Base-by-base conservation (phyloP, 2,329 filamentous ascomycete species). In the Chrysoporthe deuterocubensis region DNA sequence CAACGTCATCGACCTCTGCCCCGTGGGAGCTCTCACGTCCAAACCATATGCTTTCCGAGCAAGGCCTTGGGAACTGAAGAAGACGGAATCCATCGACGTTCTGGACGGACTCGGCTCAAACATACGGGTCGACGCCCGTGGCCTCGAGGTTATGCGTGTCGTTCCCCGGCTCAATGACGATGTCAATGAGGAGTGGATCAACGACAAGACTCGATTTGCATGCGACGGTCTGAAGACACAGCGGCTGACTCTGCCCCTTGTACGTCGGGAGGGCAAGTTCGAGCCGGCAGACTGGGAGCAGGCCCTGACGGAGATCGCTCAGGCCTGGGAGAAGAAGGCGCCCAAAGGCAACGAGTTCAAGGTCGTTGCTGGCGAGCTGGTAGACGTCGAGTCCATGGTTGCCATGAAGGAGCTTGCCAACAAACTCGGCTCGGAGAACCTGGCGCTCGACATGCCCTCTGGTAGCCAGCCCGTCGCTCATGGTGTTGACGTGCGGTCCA, bases 131-230 rank as follows among this genome's bases (percentile, higher is more conserved):
- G 96, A 99, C 81, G 91, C 94, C 67, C 90, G 96, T 76, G 96
- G 96, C 69, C 85, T 97, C 72, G 94, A 98, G 82, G 95, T 99
- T 63, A 97, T 99, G 94, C 91, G 96, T 74, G 87, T 99, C 69
- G 78, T 97, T 18, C 96, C 96, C 69, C 89, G 96, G 75, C 86
- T 99, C 70, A 99, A 99, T 79, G 96, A 99, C 78, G 94, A 98
- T 75, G 89, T 99, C 75, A 99, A 99, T 80, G 96, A 99, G 83
- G 96, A 99, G 81, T 99, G 96, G 96, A 98, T 99, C 80, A 96
- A 98, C 81, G 96, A 99, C 84, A 99, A 98, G 87, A 90, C 93
- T 52, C 90, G 96, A 72, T 99, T 98, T 79, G 95, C 96, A 54
- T 97, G 94, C 78, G 96, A 99, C 78, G 96, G 96, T 62, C 86